Base-by-base conservation (phyloP, 2,329 filamentous ascomycete species). In the Diaporthe sp. region DNA sequence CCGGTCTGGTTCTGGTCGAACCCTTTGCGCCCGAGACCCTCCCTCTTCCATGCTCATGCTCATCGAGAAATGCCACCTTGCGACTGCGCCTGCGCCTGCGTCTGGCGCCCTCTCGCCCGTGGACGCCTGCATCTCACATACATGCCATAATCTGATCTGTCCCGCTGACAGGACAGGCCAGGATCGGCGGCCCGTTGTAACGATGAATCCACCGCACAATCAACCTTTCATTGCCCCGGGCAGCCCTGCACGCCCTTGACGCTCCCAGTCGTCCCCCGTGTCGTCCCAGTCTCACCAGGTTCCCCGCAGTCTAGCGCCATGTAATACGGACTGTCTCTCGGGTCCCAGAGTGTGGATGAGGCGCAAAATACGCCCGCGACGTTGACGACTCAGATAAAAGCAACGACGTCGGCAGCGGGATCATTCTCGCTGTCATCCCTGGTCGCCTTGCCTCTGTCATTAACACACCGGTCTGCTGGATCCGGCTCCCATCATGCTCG, bases 121-220 rank as follows among this genome's bases (percentile, higher is more conserved):
- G 37, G 22, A 60, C 58, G 22, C 12, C 58, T 61, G 37, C 34
- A 61, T 61, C 58, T 61, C 58, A 68, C 65, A 42, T 68, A 53
- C 65, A 68, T 37, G 65, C 31, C 65, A 51, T 20, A 42, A 68
- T 68, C 47, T 70, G 47, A 55, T 70, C 49, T 55, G 65, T 55
- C n/a, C 65, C 65, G 47, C 31, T 70, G 65, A 55, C 65, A 70
- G 49, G 65, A 55, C 49, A 28, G 65, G 65, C 49, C 65, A 70
- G 65, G 65, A 70, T 70, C 65, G 65, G 65, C 65, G 65, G 65
- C 65, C 49, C 65, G 65, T 55, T 70, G 65, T 42, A 70, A 70
- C 65, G 49, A 65, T 31, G 31, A 55, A 70, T 70, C 47, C 65
- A 70, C 65, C 37, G 49, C 65, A 55, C 20, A 49, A 34, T 37